Evolutionary conservation across 1,139 yeast genomes (phyloP).

Genomic region (Yamadazyma jaroonii): DNA sequence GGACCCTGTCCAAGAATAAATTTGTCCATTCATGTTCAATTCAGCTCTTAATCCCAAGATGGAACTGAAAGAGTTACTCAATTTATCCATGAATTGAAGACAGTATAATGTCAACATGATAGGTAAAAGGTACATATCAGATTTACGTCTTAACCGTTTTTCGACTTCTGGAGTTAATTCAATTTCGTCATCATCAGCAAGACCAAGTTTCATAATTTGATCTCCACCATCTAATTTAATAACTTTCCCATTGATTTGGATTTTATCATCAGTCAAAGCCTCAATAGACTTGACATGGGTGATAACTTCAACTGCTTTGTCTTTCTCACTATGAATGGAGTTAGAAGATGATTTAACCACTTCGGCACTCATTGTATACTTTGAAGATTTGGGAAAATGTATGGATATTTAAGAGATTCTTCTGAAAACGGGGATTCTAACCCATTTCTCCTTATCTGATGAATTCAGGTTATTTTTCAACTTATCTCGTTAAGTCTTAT

Average conservation of each 20-base stretch:
- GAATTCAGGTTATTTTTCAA: no score
- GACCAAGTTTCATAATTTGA: conserved; percentile 29
- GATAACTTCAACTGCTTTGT: background rate
- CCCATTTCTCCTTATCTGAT: no score
- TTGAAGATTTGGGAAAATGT: no score
- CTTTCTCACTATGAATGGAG: background rate
- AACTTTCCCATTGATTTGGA: conserved; percentile 11
- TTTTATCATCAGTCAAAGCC: conserved; percentile 6
- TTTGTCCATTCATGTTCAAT: conserved; percentile 47
- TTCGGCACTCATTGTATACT: no score
- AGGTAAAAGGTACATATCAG: conserved; percentile 54
- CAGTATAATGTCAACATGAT: conserved; percentile 54
- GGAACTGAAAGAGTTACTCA: conserved; percentile 56
- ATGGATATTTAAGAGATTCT: no score
- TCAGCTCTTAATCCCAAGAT: conserved; percentile 54
- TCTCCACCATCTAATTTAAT: conserved; percentile 24
- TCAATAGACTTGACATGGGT: conserved; percentile 6
- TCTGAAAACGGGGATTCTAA: no score
- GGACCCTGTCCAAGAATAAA: conserved; percentile 57
- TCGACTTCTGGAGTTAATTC: conserved; percentile 18
- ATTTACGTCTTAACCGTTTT: conserved; percentile 34
- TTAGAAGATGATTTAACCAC: no score
- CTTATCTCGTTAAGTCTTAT: no score
- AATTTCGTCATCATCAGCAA: conserved; percentile 16
- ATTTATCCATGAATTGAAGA: conserved; percentile 65